A percentile compares a stretch with the other conserved stretches of the same genome.
phyloP scores from a whole-genome alignment of 148 eudicot species.

The Rhododendron williamsianum region DNA sequence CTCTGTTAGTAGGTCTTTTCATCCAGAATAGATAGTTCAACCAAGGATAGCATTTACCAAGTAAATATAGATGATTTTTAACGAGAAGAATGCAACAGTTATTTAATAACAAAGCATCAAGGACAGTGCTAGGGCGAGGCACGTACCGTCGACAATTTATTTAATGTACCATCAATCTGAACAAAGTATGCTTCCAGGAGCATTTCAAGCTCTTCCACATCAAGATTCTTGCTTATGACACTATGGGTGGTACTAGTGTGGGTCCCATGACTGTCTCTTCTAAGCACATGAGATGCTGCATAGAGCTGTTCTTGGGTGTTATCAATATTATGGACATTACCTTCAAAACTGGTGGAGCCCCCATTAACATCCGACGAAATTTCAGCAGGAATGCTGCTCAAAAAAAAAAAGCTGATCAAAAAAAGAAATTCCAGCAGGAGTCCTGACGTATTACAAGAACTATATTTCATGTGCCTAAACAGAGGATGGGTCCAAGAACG shows the following conservation, averaged over 20 bases:
- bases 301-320: slow-evolving; percentile 37
- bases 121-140: not conserved
- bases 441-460: slow-evolving; percentile 31
- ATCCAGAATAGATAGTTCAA: not conserved
- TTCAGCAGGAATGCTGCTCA: slow-evolving; percentile 49
- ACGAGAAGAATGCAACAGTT: not conserved
- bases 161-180: slow-evolving; percentile 96
- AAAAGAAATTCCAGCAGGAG: slow-evolving; percentile 38
- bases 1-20: not conserved
- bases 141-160: slow-evolving; percentile 85
- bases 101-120: not conserved
- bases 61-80: not conserved
- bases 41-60: not conserved
- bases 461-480: not conserved
- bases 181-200: slow-evolving; percentile 98
- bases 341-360: slow-evolving; percentile 40
- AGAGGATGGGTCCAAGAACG: not conserved
- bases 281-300: slow-evolving; percentile 36
- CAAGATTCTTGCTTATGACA: slow-evolving; percentile 74
- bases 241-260: slow-evolving; percentile 74
- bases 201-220: slow-evolving; percentile 99
- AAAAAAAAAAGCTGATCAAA: not conserved
- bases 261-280: slow-evolving; percentile 67
- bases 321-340: slow-evolving; percentile 27
- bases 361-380: slow-evolving; percentile 43